Conservation (phyloP, 2,329 filamentous ascomycete genomes). For the Madurella mycetomatis region DNA sequence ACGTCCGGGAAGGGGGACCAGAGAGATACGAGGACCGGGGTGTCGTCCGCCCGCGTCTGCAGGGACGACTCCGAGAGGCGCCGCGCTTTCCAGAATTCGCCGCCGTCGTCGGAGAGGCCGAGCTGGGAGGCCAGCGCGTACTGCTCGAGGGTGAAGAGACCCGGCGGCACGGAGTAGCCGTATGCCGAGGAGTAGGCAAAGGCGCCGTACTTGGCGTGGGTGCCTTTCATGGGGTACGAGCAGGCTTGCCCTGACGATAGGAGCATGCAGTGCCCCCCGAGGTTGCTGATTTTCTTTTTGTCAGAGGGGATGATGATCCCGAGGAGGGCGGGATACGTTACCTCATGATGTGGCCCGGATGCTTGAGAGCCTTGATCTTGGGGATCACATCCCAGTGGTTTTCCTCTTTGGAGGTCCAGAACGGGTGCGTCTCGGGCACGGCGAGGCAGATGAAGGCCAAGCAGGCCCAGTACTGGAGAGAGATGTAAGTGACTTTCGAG, state of each 20-base stretch:
- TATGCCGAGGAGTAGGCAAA: constrained; percentile 76
- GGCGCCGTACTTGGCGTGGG: constrained; percentile 75
- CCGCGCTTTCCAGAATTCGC: constrained; percentile 76
- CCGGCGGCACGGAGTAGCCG: constrained; percentile 72
- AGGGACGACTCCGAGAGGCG: constrained; percentile 60
- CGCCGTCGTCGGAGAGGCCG: constrained; percentile 70
- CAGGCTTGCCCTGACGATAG: constrained; percentile 75
- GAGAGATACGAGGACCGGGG: constrained; percentile 61
- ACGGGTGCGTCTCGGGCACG: constrained; percentile 64
- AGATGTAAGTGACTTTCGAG: neutral
- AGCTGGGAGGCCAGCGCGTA: constrained; percentile 72
- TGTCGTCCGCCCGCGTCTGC: constrained; percentile 47
- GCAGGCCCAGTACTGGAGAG: constrained; percentile 68
- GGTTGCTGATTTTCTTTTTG: constrained; percentile 41
- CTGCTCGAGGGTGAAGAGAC: constrained; percentile 70
- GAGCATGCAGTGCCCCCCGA: constrained; percentile 71
- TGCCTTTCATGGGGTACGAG: constrained; percentile 75
- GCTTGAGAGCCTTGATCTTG: constrained; percentile 55
- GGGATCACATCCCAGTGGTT: constrained; percentile 53
- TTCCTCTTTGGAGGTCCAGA: constrained; percentile 68
- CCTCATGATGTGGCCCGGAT: constrained; percentile 69
- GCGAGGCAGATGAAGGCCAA: constrained; percentile 71
- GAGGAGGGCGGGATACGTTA: constrained; percentile 23
- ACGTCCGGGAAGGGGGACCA: constrained; percentile 72
- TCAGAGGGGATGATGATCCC: neutral